A percentile compares a stretch with the other conserved stretches of the same genome.
These are phyloP conservation scores for Stagonosporopsis vannaccii DNA, from an alignment of 2,329 filamentous ascomycete species.

Conservation along the genomic window DNA sequence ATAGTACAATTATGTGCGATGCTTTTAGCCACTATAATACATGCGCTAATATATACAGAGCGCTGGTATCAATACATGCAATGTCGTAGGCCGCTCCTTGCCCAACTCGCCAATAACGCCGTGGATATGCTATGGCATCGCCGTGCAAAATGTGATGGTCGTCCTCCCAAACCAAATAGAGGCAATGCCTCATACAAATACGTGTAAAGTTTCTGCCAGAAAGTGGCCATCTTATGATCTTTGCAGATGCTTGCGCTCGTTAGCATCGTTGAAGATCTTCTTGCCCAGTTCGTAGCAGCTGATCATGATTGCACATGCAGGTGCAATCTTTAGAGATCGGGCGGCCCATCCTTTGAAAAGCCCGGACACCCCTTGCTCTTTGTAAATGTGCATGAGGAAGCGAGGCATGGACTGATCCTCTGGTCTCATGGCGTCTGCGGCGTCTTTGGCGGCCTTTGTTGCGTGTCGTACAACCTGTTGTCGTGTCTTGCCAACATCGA, in stretches of 20 bases:
- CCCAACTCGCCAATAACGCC: slow-evolving; percentile 21
- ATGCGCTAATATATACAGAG: slow-evolving; percentile 15
- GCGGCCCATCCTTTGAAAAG: slow-evolving; percentile 93
- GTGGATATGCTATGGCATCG: slow-evolving; percentile 10
- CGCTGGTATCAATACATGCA: slow-evolving; percentile 21
- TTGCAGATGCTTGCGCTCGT: slow-evolving; percentile 60
- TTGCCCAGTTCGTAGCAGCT: slow-evolving; percentile 97
- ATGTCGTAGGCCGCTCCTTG: slow-evolving; percentile 17
- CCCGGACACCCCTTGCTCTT: slow-evolving; percentile 79
- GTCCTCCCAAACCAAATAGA: slow-evolving; percentile 6
- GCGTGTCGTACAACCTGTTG: slow-evolving; percentile 81
- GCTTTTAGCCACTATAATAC: slow-evolving; percentile 16
- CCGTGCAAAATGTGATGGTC: slow-evolving; percentile 24
- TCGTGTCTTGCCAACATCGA: slow-evolving; percentile 96
- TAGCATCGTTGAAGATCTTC: slow-evolving; percentile 79
- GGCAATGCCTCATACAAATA: slow-evolving; percentile 10
- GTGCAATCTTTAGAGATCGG: slow-evolving; percentile 90
- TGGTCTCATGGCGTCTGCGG: slow-evolving; percentile 59
- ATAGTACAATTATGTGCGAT: slow-evolving; percentile 7
- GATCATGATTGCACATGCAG: slow-evolving; percentile 98
- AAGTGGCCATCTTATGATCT: slow-evolving; percentile 17
- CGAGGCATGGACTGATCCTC: slow-evolving; percentile 81
- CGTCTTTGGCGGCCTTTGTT: slow-evolving; percentile 46
- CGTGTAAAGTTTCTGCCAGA: slow-evolving; percentile 6
- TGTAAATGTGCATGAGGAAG: slow-evolving; percentile 90